Conservation (phyloP, 2,329 filamentous ascomycete species). For the Fusarium tuaranense region DNA sequence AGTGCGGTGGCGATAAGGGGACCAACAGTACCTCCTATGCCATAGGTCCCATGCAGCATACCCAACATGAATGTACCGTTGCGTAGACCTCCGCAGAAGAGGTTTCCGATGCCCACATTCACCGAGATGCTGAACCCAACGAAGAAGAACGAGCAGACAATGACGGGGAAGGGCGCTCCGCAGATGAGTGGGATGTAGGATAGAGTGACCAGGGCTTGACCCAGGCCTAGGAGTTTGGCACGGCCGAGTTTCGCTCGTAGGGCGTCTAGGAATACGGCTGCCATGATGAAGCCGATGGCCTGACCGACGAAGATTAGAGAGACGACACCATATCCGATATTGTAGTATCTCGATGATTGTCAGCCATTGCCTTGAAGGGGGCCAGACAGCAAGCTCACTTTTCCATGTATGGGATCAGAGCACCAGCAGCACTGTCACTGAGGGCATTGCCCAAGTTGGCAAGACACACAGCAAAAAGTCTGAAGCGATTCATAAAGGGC, state of each 20-base stretch:
- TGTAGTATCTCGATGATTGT: conserved; percentile 65
- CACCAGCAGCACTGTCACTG: conserved; percentile 81
- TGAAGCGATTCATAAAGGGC: conserved; percentile 76
- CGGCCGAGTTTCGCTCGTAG: conserved; percentile 74
- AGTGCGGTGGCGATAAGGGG: conserved; percentile 82
- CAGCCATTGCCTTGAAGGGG: not conserved
- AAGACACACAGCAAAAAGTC: conserved; percentile 73
- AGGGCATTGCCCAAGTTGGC: conserved; percentile 77
- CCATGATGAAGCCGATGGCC: conserved; percentile 80
- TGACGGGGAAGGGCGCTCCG: conserved; percentile 76
- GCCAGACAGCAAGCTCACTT: conserved; percentile 49
- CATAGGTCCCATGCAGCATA: conserved; percentile 75
- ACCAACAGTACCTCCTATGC: conserved; percentile 72
- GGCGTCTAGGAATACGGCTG: conserved; percentile 76
- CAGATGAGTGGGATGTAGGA: conserved; percentile 75
- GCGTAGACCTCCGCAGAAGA: conserved; percentile 67
- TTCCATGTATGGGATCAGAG: conserved; percentile 85
- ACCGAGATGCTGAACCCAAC: conserved; percentile 70
- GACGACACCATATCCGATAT: conserved; percentile 81
- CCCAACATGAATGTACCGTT: conserved; percentile 69
- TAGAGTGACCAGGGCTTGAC: conserved; percentile 66
- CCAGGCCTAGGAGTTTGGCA: conserved; percentile 70
- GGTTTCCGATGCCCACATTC: conserved; percentile 68
- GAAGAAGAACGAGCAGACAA: conserved; percentile 77
- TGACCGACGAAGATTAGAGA: conserved; percentile 86